Base-by-base conservation (phyloP, 108 stramenopile species). In the Bacterosira constricta region DNA sequence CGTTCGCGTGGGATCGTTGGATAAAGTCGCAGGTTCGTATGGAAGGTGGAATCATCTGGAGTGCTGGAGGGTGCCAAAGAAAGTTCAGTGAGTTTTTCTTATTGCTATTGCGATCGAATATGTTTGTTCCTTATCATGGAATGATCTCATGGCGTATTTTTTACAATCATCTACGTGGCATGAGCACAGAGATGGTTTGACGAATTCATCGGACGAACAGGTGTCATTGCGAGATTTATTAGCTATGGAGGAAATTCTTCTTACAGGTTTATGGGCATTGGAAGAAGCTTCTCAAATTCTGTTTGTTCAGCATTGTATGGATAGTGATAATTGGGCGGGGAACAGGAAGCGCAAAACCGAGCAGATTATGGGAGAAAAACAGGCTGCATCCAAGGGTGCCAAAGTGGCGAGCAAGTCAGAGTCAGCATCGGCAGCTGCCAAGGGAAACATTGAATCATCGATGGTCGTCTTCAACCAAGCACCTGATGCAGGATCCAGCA, bases 1-100 rank as follows among this genome's bases (percentile, higher is more conserved):
- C 4, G 37, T 87, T 17, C 72, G 86, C 10, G 55, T 84, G 4
- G 86, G 83, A 18, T 44, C 29, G 5, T 31, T 84, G 10, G 72
- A 84, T 36, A 50, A 80, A 17, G 25, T 57, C 21, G 52, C 74
- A 12, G 83, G 83, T 21, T 44, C 51, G 13, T 87, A 83, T 49
- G 67, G 75, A 29, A 51, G 82, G 29, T 87, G 84, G 84, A 38
- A 65, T 72, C 84, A 83, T 66, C 39, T 87, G 30, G 41, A 49
- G 4, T 82, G 79, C 47, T 84, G 84, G 77, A 39, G 73, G 11
- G 71, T 85, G 20, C 76, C 75, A 1, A 38, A 30, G 27, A 65
- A 59, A 32, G 32, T 80, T 46, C 71, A 72, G 50, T 66, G 37
- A 44, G 61, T 44, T 23, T n/a, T 17, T 17, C 29, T 10, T 34